Base-by-base conservation (phyloP, 2,329 filamentous ascomycete species). In the Cordyceps militaris region DNA sequence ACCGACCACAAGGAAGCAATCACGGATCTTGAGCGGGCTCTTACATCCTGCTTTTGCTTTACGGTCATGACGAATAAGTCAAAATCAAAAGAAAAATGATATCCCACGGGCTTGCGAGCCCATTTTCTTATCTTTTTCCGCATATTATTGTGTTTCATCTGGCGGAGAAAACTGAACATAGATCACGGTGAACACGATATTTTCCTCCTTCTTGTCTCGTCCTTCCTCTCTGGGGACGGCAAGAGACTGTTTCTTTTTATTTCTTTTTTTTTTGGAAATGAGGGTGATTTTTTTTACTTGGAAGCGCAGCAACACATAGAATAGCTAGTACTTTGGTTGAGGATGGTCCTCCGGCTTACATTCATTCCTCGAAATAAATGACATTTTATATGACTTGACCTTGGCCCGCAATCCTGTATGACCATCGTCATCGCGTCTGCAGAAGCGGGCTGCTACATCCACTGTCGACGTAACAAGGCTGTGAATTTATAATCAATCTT, bases 51-150 rank as follows among this genome's bases (percentile, higher is more conserved):
- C 16, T 13, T 56, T 16, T 23, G 14, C 44, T 36, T 6, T 34
- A 19, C 19, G 51, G 26, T 24, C 40, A 4, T 11, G 14, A n/a
- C 16, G 34, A 38, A 56, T 19, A 7, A 26, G 24, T 26, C 30
- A 42, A 30, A 50, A 58, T 49, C 47, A 52, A 53, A 61, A 58
- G 51, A 50, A 53, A 44, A 36, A 62, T 60, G 60, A 62, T 60
- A 53, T 63, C 49, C 62, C 56, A 36, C 49, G 16, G 40, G 49
- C 52, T 40, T 38, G 26, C 40, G 49, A 36, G 46, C 36, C 46
- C 30, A 19, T n/a, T 23, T 11, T 46, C 26, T 49, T 52, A 40
- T 49, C 36, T 44, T 40, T 44, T 54, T 48, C 57, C 43, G 21
- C 60, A 42, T 44, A 58, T 52, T 62, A 19, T 14, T 30, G 51